Evolutionary conservation across 2,329 filamentous ascomycete genomes (phyloP).

Genomic region (Didymella sp.): DNA sequence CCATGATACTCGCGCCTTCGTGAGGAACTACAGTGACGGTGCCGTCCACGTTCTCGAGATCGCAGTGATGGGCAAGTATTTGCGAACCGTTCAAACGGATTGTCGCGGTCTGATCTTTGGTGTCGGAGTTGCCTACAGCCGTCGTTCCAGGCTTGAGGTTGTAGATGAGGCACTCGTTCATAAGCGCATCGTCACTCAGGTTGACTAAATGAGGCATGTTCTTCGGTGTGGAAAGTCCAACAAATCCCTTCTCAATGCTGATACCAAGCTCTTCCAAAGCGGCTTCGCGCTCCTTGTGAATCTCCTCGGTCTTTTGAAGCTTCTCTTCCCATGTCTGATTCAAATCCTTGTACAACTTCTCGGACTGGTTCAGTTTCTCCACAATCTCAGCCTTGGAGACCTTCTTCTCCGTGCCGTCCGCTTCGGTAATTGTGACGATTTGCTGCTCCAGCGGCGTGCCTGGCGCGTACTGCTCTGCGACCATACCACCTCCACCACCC

Average conservation of each 20-base stretch:
- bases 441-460: conserved; percentile 94
- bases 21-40: conserved; percentile 88
- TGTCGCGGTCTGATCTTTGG: conserved; percentile 76
- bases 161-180: conserved; percentile 96
- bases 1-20: conserved; percentile 96
- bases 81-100: conserved; percentile 93
- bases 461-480: conserved; percentile 83
- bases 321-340: conserved; percentile 99
- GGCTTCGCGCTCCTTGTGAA: conserved; percentile 95
- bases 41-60: conserved; percentile 91
- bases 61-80: conserved; percentile 91
- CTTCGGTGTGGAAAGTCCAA: conserved; percentile 93
- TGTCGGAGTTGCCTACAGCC: conserved; percentile 92
- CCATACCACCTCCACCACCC: conserved; percentile 52
- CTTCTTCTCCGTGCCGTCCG: conserved; percentile 88
- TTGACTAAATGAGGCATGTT: conserved; percentile 99
- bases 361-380: conserved; percentile 93
- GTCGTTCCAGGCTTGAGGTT: conserved; percentile 96
- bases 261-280: conserved; percentile 96
- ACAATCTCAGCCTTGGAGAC: conserved; percentile 98
- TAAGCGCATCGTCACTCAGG: conserved; percentile 77
- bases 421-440: conserved; percentile 88
- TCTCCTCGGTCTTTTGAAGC: conserved; percentile 90
- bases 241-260: conserved; percentile 97
- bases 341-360: conserved; percentile 93